A percentile compares a stretch with the other conserved stretches of the same genome.
phyloP scores from a whole-genome alignment of 2,329 filamentous ascomycete genomes.

The Xylaria sp. region DNA sequence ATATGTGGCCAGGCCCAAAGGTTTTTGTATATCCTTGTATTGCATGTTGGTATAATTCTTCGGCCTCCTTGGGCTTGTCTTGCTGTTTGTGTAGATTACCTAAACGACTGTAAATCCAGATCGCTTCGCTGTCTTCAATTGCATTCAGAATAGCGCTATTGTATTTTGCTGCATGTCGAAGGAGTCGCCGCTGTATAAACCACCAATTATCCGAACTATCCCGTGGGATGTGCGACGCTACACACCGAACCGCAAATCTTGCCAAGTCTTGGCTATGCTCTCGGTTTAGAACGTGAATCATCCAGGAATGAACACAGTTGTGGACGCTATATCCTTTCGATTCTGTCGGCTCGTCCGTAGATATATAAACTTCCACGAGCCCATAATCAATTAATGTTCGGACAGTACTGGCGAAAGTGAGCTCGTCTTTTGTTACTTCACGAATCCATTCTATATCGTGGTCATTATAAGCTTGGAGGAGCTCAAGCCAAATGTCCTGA shows the following conservation, averaged over 20 bases:
- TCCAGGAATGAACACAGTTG: conserved; percentile 16
- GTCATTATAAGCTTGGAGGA: not conserved
- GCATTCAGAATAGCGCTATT: not conserved
- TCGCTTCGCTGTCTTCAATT: not conserved
- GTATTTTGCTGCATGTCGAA: conserved; percentile 12
- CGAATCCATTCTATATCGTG: not conserved
- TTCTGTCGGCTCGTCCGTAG: not conserved
- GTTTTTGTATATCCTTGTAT: conserved; percentile 30
- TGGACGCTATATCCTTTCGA: conserved; percentile 18
- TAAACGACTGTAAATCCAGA: conserved; percentile 35
- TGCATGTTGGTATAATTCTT: conserved; percentile 40
- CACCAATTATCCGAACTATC: not conserved
- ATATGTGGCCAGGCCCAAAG: not conserved
- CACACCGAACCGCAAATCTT: not conserved
- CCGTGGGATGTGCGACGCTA: not conserved
- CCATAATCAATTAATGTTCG: conserved; percentile 1
- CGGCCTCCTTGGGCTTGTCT: conserved; percentile 35
- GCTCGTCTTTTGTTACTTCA: conserved; percentile 13
- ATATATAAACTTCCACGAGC: conserved; percentile 11
- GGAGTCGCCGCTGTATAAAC: conserved; percentile 6
- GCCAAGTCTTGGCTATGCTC: not conserved
- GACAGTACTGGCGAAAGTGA: conserved; percentile 5
- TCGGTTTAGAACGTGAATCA: conserved; percentile 10
- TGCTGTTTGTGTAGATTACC: conserved; percentile 38
- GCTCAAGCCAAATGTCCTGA: conserved; percentile 14